These are phyloP conservation scores for Lachancea lanzarotensis DNA, from an alignment of 805 yeast species.

Conservation along the genomic window DNA sequence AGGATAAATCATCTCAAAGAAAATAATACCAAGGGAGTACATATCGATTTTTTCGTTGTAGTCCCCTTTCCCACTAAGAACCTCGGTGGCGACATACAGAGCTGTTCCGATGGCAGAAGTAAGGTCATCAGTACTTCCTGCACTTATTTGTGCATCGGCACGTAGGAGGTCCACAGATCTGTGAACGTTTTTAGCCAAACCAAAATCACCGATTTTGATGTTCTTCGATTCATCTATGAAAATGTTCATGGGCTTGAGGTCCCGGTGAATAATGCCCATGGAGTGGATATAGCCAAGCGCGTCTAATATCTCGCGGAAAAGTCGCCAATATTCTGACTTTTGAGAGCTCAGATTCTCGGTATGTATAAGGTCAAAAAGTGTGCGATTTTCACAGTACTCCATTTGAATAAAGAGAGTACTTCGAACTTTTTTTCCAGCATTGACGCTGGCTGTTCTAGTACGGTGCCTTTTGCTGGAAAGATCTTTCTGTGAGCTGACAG, in stretches of 20 bases:
- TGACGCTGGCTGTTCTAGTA: not conserved
- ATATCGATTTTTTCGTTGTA: conserved; percentile 93
- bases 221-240: conserved; percentile 87
- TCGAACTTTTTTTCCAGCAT: conserved; percentile 23
- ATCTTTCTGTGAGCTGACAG: not conserved
- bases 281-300: conserved; percentile 88
- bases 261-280: conserved; percentile 92
- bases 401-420: conserved; percentile 90
- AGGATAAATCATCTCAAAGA: conserved; percentile 88
- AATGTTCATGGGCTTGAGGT: conserved; percentile 90
- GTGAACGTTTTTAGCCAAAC: conserved; percentile 87
- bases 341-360: conserved; percentile 64
- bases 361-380: conserved; percentile 73
- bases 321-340: conserved; percentile 81
- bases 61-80: conserved; percentile 60
- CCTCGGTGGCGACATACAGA: conserved; percentile 87
- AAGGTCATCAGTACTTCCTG: conserved; percentile 52
- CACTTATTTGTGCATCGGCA: conserved; percentile 24
- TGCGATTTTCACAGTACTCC: conserved; percentile 97
- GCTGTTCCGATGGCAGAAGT: conserved; percentile 95
- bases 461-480: not conserved
- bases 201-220: conserved; percentile 94
- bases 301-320: conserved; percentile 79
- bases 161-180: conserved; percentile 34
- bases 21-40: conserved; percentile 90